These are phyloP conservation scores for Chytriomyces confervae DNA, from an alignment of 192 early-diverging fungal genomes.

Conservation along the genomic window DNA sequence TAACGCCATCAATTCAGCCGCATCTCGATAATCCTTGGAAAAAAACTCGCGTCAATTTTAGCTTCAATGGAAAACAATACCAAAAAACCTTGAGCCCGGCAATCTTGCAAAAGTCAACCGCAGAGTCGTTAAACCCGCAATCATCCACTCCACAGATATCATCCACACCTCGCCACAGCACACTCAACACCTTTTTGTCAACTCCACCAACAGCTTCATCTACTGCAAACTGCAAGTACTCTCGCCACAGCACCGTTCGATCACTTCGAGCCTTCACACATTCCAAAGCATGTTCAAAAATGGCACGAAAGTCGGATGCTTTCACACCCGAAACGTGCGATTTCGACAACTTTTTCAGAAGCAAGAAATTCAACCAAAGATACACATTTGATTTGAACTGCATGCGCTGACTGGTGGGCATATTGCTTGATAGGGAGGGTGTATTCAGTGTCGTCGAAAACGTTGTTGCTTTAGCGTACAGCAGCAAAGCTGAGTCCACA, in stretches of 20 bases:
- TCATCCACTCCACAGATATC: neutral
- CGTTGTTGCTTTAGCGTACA: constrained; percentile 9
- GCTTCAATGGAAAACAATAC: neutral
- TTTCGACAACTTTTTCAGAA: constrained; percentile 1
- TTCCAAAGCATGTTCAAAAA: constrained; percentile 17
- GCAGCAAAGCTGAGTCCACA: neutral
- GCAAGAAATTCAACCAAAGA: constrained; percentile 25
- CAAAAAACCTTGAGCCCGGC: neutral
- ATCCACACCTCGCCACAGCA: constrained; percentile 15
- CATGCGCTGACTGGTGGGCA: neutral
- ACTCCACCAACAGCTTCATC: neutral
- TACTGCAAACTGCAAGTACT: constrained; percentile 5
- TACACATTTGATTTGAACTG: constrained; percentile 9
- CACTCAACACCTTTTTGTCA: neutral
- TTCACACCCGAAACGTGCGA: neutral
- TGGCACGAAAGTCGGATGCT: neutral
- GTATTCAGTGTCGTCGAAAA: neutral
- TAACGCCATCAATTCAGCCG: neutral
- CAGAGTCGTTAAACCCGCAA: neutral
- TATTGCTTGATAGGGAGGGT: neutral
- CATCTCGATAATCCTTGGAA: constrained; percentile 1
- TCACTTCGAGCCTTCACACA: neutral
- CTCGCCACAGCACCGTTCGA: constrained; percentile 17
- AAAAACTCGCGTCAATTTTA: neutral
- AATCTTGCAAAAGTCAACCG: neutral